Evolutionary conservation across 257 asterid genomes (phyloP).

Genomic region (Salvia miltiorrhiza): DNA sequence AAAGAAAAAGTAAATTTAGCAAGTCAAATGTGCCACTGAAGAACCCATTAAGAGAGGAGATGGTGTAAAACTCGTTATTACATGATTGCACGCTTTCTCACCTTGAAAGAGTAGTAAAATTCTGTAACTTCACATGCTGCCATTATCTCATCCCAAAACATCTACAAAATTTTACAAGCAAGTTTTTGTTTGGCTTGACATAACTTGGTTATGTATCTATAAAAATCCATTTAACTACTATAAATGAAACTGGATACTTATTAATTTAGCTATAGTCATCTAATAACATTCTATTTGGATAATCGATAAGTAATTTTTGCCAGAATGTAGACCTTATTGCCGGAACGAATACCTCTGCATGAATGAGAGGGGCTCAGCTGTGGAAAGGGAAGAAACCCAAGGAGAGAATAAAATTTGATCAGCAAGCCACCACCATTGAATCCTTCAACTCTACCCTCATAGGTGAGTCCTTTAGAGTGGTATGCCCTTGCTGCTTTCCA

Average conservation of each 20-base stretch:
- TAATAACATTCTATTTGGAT: neutral
- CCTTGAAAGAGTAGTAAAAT: neutral
- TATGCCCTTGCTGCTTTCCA: slow-evolving; percentile 84
- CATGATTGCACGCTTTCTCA: neutral
- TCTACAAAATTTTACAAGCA: neutral
- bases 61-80: neutral
- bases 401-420: slow-evolving; percentile 70
- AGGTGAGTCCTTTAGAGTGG: slow-evolving; percentile 55
- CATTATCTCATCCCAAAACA: neutral
- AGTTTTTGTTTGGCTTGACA: neutral
- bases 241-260: neutral
- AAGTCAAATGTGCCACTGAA: neutral
- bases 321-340: slow-evolving; percentile 1
- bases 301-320: slow-evolving; percentile 3
- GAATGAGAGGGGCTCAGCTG: slow-evolving; percentile 76
- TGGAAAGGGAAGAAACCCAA: slow-evolving; percentile 93
- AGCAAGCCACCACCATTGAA: slow-evolving; percentile 85
- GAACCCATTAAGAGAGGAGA: neutral
- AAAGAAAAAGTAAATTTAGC: neutral
- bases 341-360: slow-evolving; percentile 63
- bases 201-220: neutral
- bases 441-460: slow-evolving; percentile 71
- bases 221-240: neutral
- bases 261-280: neutral
- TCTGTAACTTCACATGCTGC: neutral